Percentiles rank a stretch among this genome's conserved stretches.
Evolutionary conservation across 2,329 filamentous ascomycete species (phyloP).

Genomic region (Paecilomyces niveus): DNA sequence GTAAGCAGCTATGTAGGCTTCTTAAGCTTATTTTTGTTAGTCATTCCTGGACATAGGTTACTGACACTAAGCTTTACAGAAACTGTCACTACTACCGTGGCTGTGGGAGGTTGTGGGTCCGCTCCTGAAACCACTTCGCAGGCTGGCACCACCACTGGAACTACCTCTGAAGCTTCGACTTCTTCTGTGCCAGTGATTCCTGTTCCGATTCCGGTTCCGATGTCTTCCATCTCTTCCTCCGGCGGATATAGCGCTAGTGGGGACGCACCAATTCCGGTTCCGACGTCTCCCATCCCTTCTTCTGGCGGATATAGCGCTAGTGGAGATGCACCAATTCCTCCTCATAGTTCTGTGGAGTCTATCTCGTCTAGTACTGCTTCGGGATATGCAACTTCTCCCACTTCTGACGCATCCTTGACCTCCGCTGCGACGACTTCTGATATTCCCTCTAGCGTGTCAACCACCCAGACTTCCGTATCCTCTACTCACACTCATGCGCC

Average conservation of each 20-base stretch:
- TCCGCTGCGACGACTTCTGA: neutral
- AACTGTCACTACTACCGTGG: neutral
- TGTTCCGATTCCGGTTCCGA: neutral
- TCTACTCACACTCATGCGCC: neutral
- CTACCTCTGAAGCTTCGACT: neutral
- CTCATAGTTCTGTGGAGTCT: neutral
- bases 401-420: neutral
- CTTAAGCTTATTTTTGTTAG: neutral
- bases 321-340: neutral
- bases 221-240: neutral
- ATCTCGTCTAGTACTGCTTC: neutral
- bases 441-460: neutral
- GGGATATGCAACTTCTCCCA: too few species aligned
- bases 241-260: neutral
- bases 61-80: neutral
- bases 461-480: neutral
- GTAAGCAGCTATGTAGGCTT: neutral
- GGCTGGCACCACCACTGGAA: neutral
- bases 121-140: neutral
- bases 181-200: neutral
- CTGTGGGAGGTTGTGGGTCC: neutral
- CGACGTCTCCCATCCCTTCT: neutral
- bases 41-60: neutral
- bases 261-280: neutral
- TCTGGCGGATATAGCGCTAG: neutral